phyloP scores from a whole-genome alignment of 305 asterid species.

The Solanum hybrid region DNA sequence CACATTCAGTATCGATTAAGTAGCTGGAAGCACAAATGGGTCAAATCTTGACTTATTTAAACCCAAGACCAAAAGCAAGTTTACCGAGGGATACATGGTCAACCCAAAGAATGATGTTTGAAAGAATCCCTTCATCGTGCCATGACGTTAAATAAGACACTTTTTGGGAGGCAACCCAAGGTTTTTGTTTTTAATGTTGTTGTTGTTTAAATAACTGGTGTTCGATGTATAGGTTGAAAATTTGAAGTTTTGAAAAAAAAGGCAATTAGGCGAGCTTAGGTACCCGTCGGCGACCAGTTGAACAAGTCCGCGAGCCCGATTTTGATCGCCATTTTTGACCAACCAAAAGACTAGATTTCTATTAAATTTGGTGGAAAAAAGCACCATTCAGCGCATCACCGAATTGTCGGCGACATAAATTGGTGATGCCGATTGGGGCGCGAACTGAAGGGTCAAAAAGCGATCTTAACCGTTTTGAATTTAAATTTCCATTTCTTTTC shows the following conservation, averaged over 20 bases:
- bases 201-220: neutral
- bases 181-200: too few relatives aligned
- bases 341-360: too few relatives aligned
- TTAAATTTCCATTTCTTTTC: too few relatives aligned
- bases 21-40: neutral
- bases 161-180: neutral
- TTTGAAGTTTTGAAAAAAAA: neutral
- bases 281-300: neutral
- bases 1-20: neutral
- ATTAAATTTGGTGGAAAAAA: neutral
- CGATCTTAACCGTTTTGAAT: too few relatives aligned
- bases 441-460: too few relatives aligned
- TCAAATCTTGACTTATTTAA: neutral
- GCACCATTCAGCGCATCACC: neutral
- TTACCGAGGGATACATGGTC: neutral
- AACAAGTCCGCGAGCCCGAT: too few relatives aligned
- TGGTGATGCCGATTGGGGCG: too few relatives aligned
- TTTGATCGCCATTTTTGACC: too few relatives aligned
- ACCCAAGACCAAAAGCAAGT: neutral
- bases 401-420: neutral
- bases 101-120: neutral
- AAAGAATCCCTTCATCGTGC: neutral
- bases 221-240: neutral
- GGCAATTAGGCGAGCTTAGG: neutral
- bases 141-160: neutral